phyloP scores from a whole-genome alignment of 2,329 filamentous ascomycete species.

The Emydomyces testavorans region DNA sequence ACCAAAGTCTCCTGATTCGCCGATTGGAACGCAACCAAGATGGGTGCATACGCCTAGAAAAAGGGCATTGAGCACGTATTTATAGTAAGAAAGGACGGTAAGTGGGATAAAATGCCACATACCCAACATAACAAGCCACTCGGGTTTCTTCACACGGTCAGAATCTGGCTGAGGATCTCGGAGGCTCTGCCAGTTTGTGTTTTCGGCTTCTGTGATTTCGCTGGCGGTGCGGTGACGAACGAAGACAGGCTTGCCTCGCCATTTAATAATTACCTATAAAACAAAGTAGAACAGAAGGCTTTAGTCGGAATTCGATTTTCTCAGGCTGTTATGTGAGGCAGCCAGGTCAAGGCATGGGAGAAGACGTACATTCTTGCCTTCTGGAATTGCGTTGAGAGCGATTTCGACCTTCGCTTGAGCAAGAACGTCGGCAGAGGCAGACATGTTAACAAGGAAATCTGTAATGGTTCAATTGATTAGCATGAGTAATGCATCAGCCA shows the following conservation, averaged over 20 bases:
- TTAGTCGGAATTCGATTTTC: neutral
- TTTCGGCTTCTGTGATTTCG: constrained; percentile 93
- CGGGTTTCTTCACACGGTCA: constrained; percentile 93
- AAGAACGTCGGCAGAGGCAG: constrained; percentile 92
- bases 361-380: constrained; percentile 90
- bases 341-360: constrained; percentile 12
- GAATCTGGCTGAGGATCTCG: constrained; percentile 84
- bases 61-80: neutral
- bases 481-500: neutral
- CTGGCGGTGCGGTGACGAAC: constrained; percentile 90
- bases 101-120: constrained; percentile 28
- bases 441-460: constrained; percentile 99
- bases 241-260: constrained; percentile 99
- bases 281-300: neutral
- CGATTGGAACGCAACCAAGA: constrained; percentile 96
- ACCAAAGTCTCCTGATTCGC: constrained; percentile 93
- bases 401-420: constrained; percentile 99
- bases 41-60: constrained; percentile 87
- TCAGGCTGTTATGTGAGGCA: too few relatives aligned
- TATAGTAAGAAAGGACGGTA: neutral
- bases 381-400: constrained; percentile 79
- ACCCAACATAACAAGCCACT: constrained; percentile 99
- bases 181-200: constrained; percentile 67
- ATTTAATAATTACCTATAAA: constrained; percentile 92
- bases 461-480: constrained; percentile 18